These are phyloP conservation scores for Oligophagozyma castellii DNA, from an alignment of 1,139 yeast genomes.

Conservation along the genomic window DNA sequence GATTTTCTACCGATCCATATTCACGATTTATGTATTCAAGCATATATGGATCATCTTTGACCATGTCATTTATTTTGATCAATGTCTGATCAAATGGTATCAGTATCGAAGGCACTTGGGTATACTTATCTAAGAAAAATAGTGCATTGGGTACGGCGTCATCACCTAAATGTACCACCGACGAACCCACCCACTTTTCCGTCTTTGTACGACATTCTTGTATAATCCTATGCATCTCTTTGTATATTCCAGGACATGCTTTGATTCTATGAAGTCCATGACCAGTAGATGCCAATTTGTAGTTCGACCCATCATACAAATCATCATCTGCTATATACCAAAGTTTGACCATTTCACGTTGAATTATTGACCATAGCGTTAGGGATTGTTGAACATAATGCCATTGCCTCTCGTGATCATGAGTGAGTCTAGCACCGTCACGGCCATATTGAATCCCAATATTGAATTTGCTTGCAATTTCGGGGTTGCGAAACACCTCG, in stretches of 20 bases:
- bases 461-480: constrained; percentile 28
- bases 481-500: constrained; percentile 35
- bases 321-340: constrained; percentile 67
- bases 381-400: constrained; percentile 58
- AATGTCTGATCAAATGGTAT: constrained; percentile 53
- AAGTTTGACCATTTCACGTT: constrained; percentile 56
- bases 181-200: constrained; percentile 60
- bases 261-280: constrained; percentile 66
- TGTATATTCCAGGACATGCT: constrained; percentile 49
- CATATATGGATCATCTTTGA: constrained; percentile 35
- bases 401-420: constrained; percentile 53
- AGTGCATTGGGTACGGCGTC: constrained; percentile 69
- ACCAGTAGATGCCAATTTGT: constrained; percentile 55
- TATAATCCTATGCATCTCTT: constrained; percentile 54
- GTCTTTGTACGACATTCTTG: constrained; percentile 46
- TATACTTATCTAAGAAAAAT: constrained; percentile 59
- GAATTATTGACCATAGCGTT: constrained; percentile 57
- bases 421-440: constrained; percentile 55
- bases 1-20: constrained; percentile 38
- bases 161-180: constrained; percentile 66
- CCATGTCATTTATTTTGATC: constrained; percentile 34
- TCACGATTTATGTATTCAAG: constrained; percentile 38
- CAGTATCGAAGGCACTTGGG: constrained; percentile 59
- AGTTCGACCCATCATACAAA: constrained; percentile 36
- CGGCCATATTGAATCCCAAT: constrained; percentile 50